Evolutionary conservation across 352 stramenopile genomes (phyloP), one percentile per base, ranked within the genome.

Genomic region (Globisporangium megalacanthum): DNA sequence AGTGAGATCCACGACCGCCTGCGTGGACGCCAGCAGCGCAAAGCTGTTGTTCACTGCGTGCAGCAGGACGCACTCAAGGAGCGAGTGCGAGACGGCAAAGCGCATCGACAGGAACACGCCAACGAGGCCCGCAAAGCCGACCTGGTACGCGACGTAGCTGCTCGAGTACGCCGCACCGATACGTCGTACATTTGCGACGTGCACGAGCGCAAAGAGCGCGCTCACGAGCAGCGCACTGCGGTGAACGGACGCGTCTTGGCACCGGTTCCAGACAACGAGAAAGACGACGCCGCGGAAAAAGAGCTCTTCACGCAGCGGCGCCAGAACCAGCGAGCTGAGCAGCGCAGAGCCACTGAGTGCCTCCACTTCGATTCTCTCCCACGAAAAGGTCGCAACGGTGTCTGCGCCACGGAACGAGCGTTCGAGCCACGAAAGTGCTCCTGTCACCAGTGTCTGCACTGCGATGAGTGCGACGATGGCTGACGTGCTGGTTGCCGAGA

Each of bases 21-120:
- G 49, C 39, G 60, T 72, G 22, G 62, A 64, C 17, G 71, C 57
- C 13, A 49, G 46, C 37, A 76, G 48, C 9, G 79, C 75, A 31
- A 87, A 86, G 4, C 61, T 17, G 46, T 88, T 90, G 70, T 86
- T 90, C 37, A 74, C 68, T 5, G 53, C 36, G 58, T 90, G 79
- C n/a, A 90, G 54, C 11, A 72, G n/a, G 15, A 84, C 15, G 35
- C 79, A 86, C 65, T 88, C 66, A 6, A 75, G 46, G 3, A 90
- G 58, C 17, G 77, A 88, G 4, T 66, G 72, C 0, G 66, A 73
- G 11, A 64, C 22, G 20, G 59, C 52, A 11, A 75, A 54, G 8
- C 73, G 66, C 7, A 83, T 54, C 49, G 73, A 62, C 48, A 88
- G 56, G 25, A 81, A 82, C 19, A 65, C 17, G 0, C 80, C 80